Evolutionary conservation across 2,329 filamentous ascomycete genomes (phyloP).

Genomic region (Curvularia verruculosa): DNA sequence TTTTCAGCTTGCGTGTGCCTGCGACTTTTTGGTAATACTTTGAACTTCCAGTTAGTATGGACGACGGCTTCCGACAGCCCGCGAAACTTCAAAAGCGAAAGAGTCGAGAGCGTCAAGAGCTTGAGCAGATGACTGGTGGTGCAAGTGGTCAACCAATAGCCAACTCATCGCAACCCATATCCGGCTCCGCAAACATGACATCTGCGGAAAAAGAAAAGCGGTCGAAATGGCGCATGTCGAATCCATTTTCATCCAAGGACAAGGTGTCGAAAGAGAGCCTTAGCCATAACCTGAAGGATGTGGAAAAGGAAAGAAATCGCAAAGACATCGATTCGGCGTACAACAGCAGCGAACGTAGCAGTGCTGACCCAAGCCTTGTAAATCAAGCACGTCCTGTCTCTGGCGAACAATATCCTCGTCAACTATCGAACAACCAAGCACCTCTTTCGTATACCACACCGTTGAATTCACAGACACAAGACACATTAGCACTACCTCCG

Average conservation of each 20-base stretch:
- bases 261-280: constrained; percentile 29
- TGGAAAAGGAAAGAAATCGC: constrained; percentile 19
- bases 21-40: neutral
- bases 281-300: constrained; percentile 13
- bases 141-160: constrained; percentile 22
- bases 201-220: constrained; percentile 43
- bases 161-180: constrained; percentile 27
- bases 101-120: constrained; percentile 39
- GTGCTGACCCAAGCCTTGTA: constrained; percentile 41
- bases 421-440: constrained; percentile 20
- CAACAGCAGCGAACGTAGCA: constrained; percentile 42
- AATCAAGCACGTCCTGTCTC: constrained; percentile 37
- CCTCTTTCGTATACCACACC: constrained; percentile 20
- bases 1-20: neutral
- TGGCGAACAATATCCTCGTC: constrained; percentile 34
- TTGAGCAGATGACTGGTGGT: constrained; percentile 30
- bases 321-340: constrained; percentile 43
- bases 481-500: constrained; percentile 23
- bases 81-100: constrained; percentile 44
- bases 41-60: constrained; percentile 18
- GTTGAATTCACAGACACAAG: constrained; percentile 11
- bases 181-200: constrained; percentile 25
- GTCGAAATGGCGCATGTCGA: constrained; percentile 47
- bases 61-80: constrained; percentile 30
- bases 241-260: constrained; percentile 46